Percentiles rank a stretch among this genome's conserved stretches.
Evolutionary conservation across 2,329 filamentous ascomycete genomes (phyloP).

Genomic region (Botrytis deweyae): DNA sequence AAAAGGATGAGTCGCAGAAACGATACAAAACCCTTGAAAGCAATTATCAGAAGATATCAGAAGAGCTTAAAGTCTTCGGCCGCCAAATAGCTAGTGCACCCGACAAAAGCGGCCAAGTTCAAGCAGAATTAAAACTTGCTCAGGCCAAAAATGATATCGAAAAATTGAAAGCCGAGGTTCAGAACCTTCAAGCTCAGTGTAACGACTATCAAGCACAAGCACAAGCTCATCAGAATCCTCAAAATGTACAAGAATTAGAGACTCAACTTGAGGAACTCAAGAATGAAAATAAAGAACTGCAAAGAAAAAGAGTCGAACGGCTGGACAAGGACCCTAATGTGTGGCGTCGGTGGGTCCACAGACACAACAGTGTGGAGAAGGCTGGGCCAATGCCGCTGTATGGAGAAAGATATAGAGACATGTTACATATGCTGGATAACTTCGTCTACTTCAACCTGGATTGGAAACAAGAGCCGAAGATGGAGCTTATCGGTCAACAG

Average conservation of each 20-base stretch:
- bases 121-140: neutral
- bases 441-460: accelerated
- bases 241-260: neutral
- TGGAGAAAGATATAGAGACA: accelerated
- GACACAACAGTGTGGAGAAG: accelerated
- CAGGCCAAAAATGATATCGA: neutral
- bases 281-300: neutral
- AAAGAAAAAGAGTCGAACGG: neutral
- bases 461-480: neutral
- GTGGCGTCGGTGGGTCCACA: no score
- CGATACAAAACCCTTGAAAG: neutral
- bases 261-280: neutral
- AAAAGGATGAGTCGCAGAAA: neutral
- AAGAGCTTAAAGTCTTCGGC: neutral
- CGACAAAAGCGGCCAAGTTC: neutral
- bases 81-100: no score
- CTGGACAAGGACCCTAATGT: no score
- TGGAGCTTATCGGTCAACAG: neutral
- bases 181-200: neutral
- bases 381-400: no score
- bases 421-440: accelerated
- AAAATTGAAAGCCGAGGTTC: neutral
- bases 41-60: neutral
- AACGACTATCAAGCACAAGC: neutral
- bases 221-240: neutral